Evolutionary conservation across 768 basidiomycete genomes (phyloP), one percentile per base, ranked within the genome.

Genomic region (Trametes cinnabarina): DNA sequence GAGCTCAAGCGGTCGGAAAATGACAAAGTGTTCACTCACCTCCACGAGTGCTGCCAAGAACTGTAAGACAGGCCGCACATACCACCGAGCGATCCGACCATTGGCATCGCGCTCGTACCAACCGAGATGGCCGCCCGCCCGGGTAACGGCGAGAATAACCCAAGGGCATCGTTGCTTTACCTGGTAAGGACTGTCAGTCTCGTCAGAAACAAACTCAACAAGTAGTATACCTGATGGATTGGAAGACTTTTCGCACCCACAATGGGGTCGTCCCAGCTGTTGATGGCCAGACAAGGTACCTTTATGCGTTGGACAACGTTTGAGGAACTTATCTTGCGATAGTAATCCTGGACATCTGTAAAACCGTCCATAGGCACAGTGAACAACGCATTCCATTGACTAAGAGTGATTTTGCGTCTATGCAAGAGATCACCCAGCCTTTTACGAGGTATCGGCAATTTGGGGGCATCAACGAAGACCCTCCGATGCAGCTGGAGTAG

Each of bases 231-330:
- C 63, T 66, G 22, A 9, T 30, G 17, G 10, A 53, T 22, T 3
- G 65, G 66, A 1, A 66, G 48, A 35, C 42, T 54, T 20, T 20
- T 11, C 20, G 47, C 17, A 25, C 58, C 59, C 3, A 57, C 53
- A 14, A 68, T 63, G 1, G 66, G 66, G 37, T 68, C 66, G 51
- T 68, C 65, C 10, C 40, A 9, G 48, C 61, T 60, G 52, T 68
- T 68, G 47, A 68, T 57, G 2, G 53, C 58, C 34, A 68, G 51
- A 23, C 53, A 61, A 11, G 66, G 66, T 4, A 65, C 53, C 9
- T 41, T 46, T 48, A 68, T 58, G 14, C 51, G 43, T 15, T 43
- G 47, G 19, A 59, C 50, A 23, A 63, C 37, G 34, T 41, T 34
- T 17, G 32, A 42, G 11, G 63, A 66, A 51, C 63, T 66, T 37